Base-by-base conservation (phyloP, 208 protist species). In the Trypanosoma cruzi region DNA sequence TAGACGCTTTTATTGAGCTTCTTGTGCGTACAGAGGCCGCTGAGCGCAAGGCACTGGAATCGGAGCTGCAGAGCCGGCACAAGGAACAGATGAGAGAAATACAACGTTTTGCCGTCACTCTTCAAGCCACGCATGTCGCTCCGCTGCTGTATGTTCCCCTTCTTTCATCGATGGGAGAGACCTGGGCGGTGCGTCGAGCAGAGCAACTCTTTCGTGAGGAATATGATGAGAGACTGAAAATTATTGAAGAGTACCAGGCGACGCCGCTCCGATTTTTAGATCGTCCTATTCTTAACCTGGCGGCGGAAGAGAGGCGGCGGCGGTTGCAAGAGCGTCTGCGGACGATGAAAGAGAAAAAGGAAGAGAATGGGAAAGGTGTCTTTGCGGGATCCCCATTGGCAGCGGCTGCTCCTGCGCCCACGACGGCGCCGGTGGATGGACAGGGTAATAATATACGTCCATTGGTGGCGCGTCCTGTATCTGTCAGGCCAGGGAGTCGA, bases 11-110 rank as follows among this genome's bases (percentile, higher is more conserved):
- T 79, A 50, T 90, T 13, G 66, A 77, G 20, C 80, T 93, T 24
- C 71, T 95, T 34, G 28, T 79, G 18, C 75, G 81, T 34, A 87
- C 79, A 42, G 89, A 95, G 64, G 81, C 85, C 14, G 81, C 84
- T 31, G 84, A 92, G 64, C 82, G 89, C 4, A 77, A 81, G 31
- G 63, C 70, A 46, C 58, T 92, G 59, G 64, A 86, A 64, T 73
- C 69, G 42, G 55, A 72, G 28, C 61, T 92, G 28, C 73, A 84
- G 26, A 36, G 48, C 18, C 53, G 71, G 53, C 81, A 85, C 42
- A 62, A 49, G 5, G 69, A 73, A 16, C 29, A 91, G n/a, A 44
- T 86, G 59, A 56, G 64, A 34, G 37, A 71, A 28, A 50, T 82
- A 26, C 26, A 64, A 1, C 66, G 34, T n/a, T 46, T 64, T 55